These are phyloP conservation scores for Pseudopediastrum boryanum DNA, from an alignment of 139 green algal genomes.

Conservation along the genomic window DNA sequence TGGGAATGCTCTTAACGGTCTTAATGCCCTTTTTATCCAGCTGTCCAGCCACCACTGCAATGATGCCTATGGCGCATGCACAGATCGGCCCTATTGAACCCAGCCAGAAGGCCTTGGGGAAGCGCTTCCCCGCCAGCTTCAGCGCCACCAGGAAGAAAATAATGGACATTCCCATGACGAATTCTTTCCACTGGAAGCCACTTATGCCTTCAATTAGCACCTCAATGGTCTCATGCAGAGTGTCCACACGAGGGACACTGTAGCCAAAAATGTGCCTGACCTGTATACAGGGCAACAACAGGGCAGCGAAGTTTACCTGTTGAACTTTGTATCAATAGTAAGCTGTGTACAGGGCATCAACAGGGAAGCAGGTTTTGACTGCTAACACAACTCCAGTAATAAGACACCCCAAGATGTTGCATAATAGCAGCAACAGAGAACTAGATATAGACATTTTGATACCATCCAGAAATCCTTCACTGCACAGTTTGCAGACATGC, in stretches of 20 bases:
- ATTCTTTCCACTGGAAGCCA: slow-evolving; percentile 50
- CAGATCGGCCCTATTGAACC: slow-evolving; percentile 52
- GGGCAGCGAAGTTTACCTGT: no score
- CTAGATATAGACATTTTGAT: no score
- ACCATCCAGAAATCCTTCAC: no score
- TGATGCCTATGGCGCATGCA: slow-evolving; percentile 43
- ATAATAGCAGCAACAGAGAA: no score
- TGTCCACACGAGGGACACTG: slow-evolving; percentile 33
- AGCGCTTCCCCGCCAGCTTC: slow-evolving; percentile 43
- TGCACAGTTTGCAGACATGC: no score
- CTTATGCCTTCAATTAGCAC: slow-evolving; percentile 30
- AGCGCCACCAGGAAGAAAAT: slow-evolving; percentile 52
- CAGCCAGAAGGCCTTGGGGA: slow-evolving; percentile 41
- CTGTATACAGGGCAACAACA: no score
- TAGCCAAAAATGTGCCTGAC: no score
- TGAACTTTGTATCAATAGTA: no score
- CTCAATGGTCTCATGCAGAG: slow-evolving; percentile 40
- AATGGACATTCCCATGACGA: slow-evolving; percentile 46
- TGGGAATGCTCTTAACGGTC: slow-evolving; percentile 48
- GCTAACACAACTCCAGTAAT: no score
- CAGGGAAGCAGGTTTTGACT: no score
- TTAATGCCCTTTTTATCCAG: slow-evolving; percentile 38
- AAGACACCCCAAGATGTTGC: no score
- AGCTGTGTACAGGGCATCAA: no score
- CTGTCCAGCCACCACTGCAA: slow-evolving; percentile 28